Conservation (phyloP, 2,329 filamentous ascomycete genomes). For the Endocalyx cinctus region DNA sequence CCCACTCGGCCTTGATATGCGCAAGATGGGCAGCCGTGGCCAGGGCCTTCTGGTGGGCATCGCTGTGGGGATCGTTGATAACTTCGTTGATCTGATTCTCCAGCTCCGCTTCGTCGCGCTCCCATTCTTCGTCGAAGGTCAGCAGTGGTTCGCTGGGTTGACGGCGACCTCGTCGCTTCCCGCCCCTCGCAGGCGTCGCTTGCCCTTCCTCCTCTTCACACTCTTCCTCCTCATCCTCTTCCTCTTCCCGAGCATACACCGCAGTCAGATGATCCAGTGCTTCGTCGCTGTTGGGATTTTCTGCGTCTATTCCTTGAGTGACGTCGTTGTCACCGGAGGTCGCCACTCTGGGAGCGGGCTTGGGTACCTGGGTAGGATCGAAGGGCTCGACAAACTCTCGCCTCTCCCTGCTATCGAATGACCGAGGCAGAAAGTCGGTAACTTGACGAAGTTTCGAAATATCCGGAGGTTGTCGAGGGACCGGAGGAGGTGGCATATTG, state of each 20-base stretch:
- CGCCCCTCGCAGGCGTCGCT: neutral
- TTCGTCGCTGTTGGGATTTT: slow-evolving; percentile 33
- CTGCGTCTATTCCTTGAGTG: slow-evolving; percentile 21
- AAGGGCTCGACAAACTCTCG: slow-evolving; percentile 24
- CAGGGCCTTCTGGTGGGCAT: slow-evolving; percentile 52
- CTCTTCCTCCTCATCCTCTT: slow-evolving; percentile 25
- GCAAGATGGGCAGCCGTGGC: slow-evolving; percentile 54
- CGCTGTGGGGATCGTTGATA: slow-evolving; percentile 56
- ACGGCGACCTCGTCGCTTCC: slow-evolving; percentile 25
- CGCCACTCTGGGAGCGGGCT: slow-evolving; percentile 18
- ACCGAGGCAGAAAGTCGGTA: slow-evolving; percentile 23
- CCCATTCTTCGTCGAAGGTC: slow-evolving; percentile 59
- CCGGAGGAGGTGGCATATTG: slow-evolving; percentile 27
- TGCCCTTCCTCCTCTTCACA: slow-evolving; percentile 31
- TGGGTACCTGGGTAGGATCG: slow-evolving; percentile 20
- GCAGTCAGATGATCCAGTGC: slow-evolving; percentile 38
- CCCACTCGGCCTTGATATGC: slow-evolving; percentile 48
- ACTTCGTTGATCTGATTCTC: slow-evolving; percentile 68
- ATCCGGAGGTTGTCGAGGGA: slow-evolving; percentile 24
- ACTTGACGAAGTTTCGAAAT: slow-evolving; percentile 24
- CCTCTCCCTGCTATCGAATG: slow-evolving; percentile 22
- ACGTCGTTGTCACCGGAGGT: slow-evolving; percentile 17
- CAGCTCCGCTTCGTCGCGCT: slow-evolving; percentile 58
- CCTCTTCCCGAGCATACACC: slow-evolving; percentile 26
- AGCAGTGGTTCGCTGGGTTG: slow-evolving; percentile 34